Conservation (phyloP, 345 rosid genomes). For the Crucihimalaya himalaica region DNA sequence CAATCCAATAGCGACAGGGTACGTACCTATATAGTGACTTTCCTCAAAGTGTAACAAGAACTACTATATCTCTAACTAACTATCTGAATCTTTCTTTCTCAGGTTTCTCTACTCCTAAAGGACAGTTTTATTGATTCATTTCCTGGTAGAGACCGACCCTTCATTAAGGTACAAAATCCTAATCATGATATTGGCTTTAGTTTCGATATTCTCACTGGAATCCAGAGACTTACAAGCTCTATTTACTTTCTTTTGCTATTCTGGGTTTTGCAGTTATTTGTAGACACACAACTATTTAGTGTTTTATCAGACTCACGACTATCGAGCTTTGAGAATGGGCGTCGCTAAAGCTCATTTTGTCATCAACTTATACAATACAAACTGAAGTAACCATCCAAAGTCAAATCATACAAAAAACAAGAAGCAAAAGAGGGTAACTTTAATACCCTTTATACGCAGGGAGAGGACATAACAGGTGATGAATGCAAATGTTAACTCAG, state of each 20-base stretch:
- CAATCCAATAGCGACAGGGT: constrained; percentile 94
- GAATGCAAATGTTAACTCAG: constrained; percentile 26
- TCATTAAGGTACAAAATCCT: constrained; percentile 60
- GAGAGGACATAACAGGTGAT: constrained; percentile 17
- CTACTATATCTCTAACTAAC: constrained; percentile 7
- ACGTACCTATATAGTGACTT: constrained; percentile 16
- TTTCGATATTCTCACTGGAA: constrained; percentile 1
- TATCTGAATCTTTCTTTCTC: constrained; percentile 23
- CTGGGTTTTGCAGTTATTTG: constrained; percentile 58
- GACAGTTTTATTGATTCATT: constrained; percentile 95
- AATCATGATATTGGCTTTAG: not conserved
- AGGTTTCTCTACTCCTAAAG: constrained; percentile 93
- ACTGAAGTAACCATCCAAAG: constrained; percentile 25
- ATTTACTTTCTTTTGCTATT: not conserved
- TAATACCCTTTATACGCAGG: constrained; percentile 19
- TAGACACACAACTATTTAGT: constrained; percentile 82
- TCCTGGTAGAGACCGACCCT: constrained; percentile 70
- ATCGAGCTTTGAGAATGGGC: constrained; percentile 68
- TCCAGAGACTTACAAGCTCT: constrained; percentile 7
- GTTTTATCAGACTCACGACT: constrained; percentile 70
- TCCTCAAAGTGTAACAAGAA: constrained; percentile 2
- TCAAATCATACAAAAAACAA: constrained; percentile 3
- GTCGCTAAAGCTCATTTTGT: constrained; percentile 36
- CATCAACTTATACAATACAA: constrained; percentile 34
- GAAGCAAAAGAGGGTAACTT: constrained; percentile 13